Evolutionary conservation across 257 asterid species (phyloP), one percentile per base, ranked within the genome.

Genomic region (Jacaranda copaia): DNA sequence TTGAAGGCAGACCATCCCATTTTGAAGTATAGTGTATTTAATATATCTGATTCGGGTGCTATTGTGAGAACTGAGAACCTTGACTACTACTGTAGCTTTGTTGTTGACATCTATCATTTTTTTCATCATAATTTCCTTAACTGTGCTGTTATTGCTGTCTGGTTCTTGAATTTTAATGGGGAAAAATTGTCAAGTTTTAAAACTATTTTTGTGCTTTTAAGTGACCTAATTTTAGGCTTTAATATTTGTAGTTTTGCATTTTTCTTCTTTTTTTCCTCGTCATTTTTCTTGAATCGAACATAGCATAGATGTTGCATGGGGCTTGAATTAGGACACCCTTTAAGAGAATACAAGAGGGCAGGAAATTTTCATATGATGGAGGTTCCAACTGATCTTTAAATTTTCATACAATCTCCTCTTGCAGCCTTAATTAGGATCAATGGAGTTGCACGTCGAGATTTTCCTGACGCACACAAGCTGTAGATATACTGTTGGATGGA

Each of bases 1-100:
- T 38, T 43, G 68, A 36, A 57, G 68, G 65, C 20, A 53, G 10
- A 43, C 15, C 51, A 68, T 60, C 74, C 43, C 69, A 16, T 62
- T 68, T 73, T 57, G 76, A 38, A 70, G 51, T 14, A 15, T 15
- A 36, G 64, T 52, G 8, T 52, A 35, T 36, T 19, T 20, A 12
- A 45, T 42, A 67, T 46, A 62, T 65, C 16, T 53, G 40, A 25
- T 14, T 3, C 53, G 6, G 39, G 40, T 40, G 16, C 25, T 45
- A 14, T 35, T 13, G 15, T 48, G 35, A 39, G 9, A 35, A 67
- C 62, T 61, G 53, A 19, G 43, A 59, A 76, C 70, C 25, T 42
- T 25, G 32, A 2, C 42, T 48, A 9, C 59, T 55, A 52, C 7
- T 66, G 39, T 45, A 66, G 32, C 46, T 35, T 5, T 12, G 12